Conservation (phyloP, 768 basidiomycete genomes). For the Tricholoma terreum region DNA sequence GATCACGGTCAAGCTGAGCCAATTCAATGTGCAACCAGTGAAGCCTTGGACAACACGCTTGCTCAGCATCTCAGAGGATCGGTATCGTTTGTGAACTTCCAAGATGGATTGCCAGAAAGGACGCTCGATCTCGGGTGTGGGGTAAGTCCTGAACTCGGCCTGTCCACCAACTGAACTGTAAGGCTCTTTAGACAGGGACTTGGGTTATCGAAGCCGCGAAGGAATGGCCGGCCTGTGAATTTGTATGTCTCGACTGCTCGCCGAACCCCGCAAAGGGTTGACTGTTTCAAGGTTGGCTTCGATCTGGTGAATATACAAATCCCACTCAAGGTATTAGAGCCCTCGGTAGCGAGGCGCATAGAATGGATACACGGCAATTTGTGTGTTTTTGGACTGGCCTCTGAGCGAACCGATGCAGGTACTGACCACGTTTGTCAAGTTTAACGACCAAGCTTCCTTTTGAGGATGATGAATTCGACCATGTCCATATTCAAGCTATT, state of each 20-base stretch:
- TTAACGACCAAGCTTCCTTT: constrained; percentile 75
- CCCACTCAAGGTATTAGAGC: constrained; percentile 48
- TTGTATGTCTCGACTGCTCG: constrained; percentile 41
- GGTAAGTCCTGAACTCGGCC: constrained; percentile 37
- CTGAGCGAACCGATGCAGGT: neutral
- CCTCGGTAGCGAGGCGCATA: constrained; percentile 53
- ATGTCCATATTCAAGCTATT: constrained; percentile 68
- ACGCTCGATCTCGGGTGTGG: constrained; percentile 74
- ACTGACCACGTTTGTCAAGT: constrained; percentile 32
- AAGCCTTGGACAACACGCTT: constrained; percentile 53
- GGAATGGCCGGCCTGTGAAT: constrained; percentile 61
- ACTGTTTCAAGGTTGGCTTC: constrained; percentile 59
- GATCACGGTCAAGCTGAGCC: neutral
- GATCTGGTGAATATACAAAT: constrained; percentile 77
- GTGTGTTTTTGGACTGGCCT: constrained; percentile 32
- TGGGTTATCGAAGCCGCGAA: constrained; percentile 76
- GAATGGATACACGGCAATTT: constrained; percentile 78
- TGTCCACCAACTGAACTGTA: neutral
- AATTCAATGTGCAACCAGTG: constrained; percentile 31
- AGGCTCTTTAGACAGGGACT: constrained; percentile 49
- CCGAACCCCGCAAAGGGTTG: neutral
- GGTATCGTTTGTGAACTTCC: constrained; percentile 60
- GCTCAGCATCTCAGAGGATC: constrained; percentile 47
- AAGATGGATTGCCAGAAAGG: constrained; percentile 45
- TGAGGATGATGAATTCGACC: constrained; percentile 80